These are phyloP conservation scores for Postia placenta DNA, from an alignment of 768 basidiomycete species.

Conservation along the genomic window DNA sequence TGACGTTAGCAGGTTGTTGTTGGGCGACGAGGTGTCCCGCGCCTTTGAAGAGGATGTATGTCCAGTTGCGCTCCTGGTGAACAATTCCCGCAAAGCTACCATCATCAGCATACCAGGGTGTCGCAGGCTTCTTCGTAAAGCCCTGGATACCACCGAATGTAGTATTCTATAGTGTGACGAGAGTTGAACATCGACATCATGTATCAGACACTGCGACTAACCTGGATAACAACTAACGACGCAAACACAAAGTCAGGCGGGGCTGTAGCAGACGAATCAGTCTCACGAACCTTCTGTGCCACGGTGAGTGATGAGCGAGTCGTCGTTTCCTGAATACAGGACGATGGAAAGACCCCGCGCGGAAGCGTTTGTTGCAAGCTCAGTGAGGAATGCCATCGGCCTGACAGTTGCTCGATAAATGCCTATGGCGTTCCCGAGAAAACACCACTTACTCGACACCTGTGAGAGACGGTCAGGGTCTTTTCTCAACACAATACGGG, in stretches of 20 bases:
- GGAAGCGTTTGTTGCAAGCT: constrained; percentile 61
- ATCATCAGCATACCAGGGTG: constrained; percentile 57
- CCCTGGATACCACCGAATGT: constrained; percentile 76
- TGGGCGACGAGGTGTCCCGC: constrained; percentile 37
- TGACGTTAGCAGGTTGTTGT: constrained; percentile 39
- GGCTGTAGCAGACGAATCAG: not conserved
- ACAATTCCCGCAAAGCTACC: constrained; percentile 61
- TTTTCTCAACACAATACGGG: not conserved
- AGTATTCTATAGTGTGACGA: constrained; percentile 54
- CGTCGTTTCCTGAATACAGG: constrained; percentile 65
- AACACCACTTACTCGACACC: constrained; percentile 30
- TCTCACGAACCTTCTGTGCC: constrained; percentile 52
- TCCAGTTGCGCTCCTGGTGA: constrained; percentile 66
- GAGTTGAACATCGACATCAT: not conserved
- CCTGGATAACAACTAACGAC: constrained; percentile 48
- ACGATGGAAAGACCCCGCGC: constrained; percentile 45
- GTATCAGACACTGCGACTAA: constrained; percentile 13
- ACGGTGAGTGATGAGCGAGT: constrained; percentile 56
- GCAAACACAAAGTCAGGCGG: constrained; percentile 1
- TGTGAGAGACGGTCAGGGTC: constrained; percentile 6
- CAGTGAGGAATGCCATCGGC: constrained; percentile 57
- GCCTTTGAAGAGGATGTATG: constrained; percentile 31
- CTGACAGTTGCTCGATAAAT: constrained; percentile 14
- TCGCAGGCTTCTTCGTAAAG: constrained; percentile 62
- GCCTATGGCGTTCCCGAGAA: not conserved